Evolutionary conservation across 2,329 filamentous ascomycete genomes (phyloP).

Genomic region (Zymoseptoria pseudotritici): DNA sequence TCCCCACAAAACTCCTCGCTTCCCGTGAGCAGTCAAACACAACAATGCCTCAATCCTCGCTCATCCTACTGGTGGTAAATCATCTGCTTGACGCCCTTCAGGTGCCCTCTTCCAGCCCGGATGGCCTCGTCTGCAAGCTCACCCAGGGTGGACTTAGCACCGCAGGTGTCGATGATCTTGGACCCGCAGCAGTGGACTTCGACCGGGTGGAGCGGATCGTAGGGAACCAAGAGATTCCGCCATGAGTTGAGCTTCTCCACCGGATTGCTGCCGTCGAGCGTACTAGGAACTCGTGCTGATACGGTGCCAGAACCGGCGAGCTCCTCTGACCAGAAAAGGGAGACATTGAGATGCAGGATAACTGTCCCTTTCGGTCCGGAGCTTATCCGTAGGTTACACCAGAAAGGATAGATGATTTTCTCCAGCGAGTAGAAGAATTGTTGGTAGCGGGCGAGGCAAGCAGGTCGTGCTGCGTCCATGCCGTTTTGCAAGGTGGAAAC

Average conservation of each 20-base stretch:
- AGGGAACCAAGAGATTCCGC: constrained; percentile 15
- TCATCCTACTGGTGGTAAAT: constrained; percentile 11
- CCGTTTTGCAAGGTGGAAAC: neutral
- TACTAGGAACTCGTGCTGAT: constrained; percentile 8
- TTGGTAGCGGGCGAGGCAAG: constrained; percentile 12
- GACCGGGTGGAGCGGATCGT: constrained; percentile 12
- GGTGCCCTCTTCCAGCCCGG: constrained; percentile 12
- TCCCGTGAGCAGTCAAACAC: neutral
- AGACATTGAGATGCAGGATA: constrained; percentile 13
- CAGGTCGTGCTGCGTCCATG: constrained; percentile 4
- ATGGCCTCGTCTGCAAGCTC: constrained; percentile 19
- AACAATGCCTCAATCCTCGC: neutral
- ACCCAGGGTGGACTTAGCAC: constrained; percentile 10
- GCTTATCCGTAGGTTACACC: constrained; percentile 15
- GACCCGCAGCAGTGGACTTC: constrained; percentile 19
- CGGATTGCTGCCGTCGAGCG: constrained; percentile 9
- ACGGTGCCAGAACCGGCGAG: constrained; percentile 7
- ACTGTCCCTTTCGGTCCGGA: constrained; percentile 9
- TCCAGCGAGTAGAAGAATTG: constrained; percentile 16
- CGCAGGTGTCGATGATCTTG: constrained; percentile 13
- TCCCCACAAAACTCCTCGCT: neutral
- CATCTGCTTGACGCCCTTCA: constrained; percentile 11
- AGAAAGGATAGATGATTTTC: constrained; percentile 16
- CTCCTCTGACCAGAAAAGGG: constrained; percentile 17
- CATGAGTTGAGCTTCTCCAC: constrained; percentile 14